Evolutionary conservation across 805 yeast species (phyloP), one percentile per base, ranked within the genome.

Genomic region (Barnettozyma salicaria): DNA sequence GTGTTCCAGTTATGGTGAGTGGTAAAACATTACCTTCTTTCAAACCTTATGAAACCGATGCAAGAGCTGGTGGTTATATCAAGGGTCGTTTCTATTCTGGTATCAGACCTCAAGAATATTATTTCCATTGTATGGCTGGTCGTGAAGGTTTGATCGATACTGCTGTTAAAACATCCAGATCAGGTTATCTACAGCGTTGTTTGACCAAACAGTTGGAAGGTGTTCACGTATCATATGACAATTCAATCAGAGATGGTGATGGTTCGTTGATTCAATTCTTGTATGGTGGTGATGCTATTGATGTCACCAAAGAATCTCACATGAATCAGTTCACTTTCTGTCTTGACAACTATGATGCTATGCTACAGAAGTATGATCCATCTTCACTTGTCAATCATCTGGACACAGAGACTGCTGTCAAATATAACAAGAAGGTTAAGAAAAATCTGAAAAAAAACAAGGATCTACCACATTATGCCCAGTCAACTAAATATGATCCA

Each of bases 101-200:
- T 63, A 84, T 92, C 50, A 78, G 86, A 61, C 98, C 98, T 5
- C 99, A 92, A 65, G 99, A 92, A 63, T 92, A 94, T 65, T 92
- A 89, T 60, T 92, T 94, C 92, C 99, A 92, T 68, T 92, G 97
- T 72, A 92, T 92, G 98, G 98, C 99, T 39, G 99, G 99, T 66
- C 83, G 99, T 71, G 99, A 92, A 72, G 99, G 99, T 68, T 76
- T 92, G 57, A 92, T 92, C 67, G 99, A 92, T 73, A 92, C 99
- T 42, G 98, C 99, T 34, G 99, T 92, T 47, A 92, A 92, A 67
- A 92, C 99, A 8, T 86, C 97, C 16, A 80, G 96, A 66, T 89
- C 97, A 42, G 99, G 99, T 58, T 92, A 92, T 65, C 73, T 92
- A 62, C 99, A 92, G 68, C 80, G 99, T 68, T 94, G 99, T 76